phyloP scores from a whole-genome alignment of 2,329 filamentous ascomycete species.

The Aspergillus oerlinghausenensis region DNA sequence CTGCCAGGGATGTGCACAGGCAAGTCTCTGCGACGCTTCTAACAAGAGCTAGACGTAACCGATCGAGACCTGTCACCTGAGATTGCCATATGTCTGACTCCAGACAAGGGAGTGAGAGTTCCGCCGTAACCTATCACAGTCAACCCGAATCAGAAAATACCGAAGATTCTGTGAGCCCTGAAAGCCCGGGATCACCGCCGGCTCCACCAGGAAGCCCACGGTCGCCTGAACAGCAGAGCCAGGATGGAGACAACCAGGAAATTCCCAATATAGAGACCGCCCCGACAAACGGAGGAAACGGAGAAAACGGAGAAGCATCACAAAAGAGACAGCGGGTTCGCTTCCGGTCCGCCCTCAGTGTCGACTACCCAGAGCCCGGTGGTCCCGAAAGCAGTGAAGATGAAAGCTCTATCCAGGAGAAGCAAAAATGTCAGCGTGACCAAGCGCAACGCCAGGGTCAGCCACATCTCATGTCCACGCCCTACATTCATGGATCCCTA shows the following conservation, averaged over 20 bases:
- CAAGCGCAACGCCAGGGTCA: conserved; percentile 5
- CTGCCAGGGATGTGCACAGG: not conserved
- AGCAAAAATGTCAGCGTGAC: conserved; percentile 9
- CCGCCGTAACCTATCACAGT: conserved; percentile 9
- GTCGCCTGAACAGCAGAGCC: not conserved
- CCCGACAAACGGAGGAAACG: not conserved
- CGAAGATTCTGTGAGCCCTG: not conserved
- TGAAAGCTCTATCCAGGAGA: conserved; percentile 1
- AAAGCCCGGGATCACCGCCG: not conserved
- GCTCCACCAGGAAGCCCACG: not conserved
- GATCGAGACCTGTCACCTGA: not conserved
- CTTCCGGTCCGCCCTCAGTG: conserved; percentile 12
- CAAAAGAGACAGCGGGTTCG: conserved; percentile 7
- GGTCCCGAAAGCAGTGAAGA: not conserved
- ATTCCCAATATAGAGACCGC: not conserved
- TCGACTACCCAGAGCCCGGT: not conserved
- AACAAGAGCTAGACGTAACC: not conserved
- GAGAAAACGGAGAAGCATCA: not conserved
- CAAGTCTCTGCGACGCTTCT: not conserved
- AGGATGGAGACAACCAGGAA: not conserved
- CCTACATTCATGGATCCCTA: conserved; percentile 20
- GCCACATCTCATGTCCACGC: conserved; percentile 14
- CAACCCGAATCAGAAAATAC: not conserved
- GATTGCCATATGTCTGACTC: not conserved
- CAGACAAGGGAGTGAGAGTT: conserved; percentile 2